Evolutionary conservation across 2,329 filamentous ascomycete genomes (phyloP), one percentile per base, ranked within the genome.

Genomic region (Phialemonium atrogriseum): DNA sequence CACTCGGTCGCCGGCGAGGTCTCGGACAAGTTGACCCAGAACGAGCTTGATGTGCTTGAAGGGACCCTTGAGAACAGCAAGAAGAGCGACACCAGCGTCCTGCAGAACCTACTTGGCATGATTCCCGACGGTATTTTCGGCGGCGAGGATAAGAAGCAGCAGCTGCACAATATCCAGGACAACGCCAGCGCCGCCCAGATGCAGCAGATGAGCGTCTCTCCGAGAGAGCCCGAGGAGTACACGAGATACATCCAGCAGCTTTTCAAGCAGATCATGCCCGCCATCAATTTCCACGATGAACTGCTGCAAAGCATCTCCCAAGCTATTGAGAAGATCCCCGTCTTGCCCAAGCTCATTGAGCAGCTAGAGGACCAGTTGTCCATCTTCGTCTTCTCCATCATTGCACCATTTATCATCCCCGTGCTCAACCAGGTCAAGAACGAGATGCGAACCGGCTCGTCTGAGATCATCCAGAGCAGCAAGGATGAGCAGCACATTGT

Each of bases 221-320:
- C 86, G 5, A 77, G 78, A 32, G 70, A 91, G 35, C 84, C 87
- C 1, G 88, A 94, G 54, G 83, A 84, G 45, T 93, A 85, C 60
- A 86, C 86, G 10, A 51, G 55, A n/a, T 84, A 93, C 52, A 66
- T 93, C 45, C 66, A 79, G 42, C 68, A 84, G 39, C 67, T 87
- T 30, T 82, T 80, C 43, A 63, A 71, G 52, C 80, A 94, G 55
- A 80, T 95, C 44, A 89, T 89, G 66, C 88, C 89, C 2, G 82
- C 86, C 41, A 81, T 95, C 38, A 72, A 94, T 54, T 94, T 87
- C 66, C 88, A 95, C 49, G 88, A 95, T 52, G 77, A 89, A 30
- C 65, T 94, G 37, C 78, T 95, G 70, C 79, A 89, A 62, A 63
- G 60, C 31, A 88, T 95, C 48, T 74, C 75, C 27, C 66, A 80